These are phyloP conservation scores for Pseudophaeomoniella oleicola DNA, from an alignment of 2,329 filamentous ascomycete species.

Conservation along the genomic window DNA sequence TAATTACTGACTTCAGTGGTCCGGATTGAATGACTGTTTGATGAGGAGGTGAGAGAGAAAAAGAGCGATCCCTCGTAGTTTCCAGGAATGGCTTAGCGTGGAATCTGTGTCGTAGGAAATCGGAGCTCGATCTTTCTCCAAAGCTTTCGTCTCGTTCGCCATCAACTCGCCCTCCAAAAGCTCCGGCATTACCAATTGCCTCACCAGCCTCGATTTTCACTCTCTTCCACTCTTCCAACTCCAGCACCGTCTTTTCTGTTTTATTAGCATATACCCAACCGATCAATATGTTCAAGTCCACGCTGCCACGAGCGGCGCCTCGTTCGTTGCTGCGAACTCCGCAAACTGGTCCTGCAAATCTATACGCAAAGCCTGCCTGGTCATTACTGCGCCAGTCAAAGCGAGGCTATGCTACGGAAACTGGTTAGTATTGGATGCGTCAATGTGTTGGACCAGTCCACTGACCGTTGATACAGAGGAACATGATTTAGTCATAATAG, in stretches of 20 bases:
- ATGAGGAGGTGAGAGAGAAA: too few species aligned
- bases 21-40: too few species aligned
- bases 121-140: not conserved
- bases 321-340: conserved; percentile 10
- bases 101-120: not conserved
- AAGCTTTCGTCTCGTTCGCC: not conserved
- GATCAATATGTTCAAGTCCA: conserved; percentile 10
- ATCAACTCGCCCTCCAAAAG: not conserved
- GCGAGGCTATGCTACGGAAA: conserved; percentile 10
- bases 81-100: not conserved
- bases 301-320: conserved; percentile 7
- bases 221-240: too few species aligned
- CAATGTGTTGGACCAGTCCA: too few species aligned
- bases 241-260: too few species aligned
- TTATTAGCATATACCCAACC: too few species aligned
- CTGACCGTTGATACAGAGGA: too few species aligned
- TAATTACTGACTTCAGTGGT: too few species aligned
- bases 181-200: not conserved
- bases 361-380: conserved; percentile 10
- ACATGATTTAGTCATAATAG: conserved; percentile 94
- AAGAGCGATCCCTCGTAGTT: too few species aligned
- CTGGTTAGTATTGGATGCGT: too few species aligned
- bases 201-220: not conserved
- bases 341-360: conserved; percentile 11
- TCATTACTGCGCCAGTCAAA: conserved; percentile 10